Evolutionary conservation across 2,329 filamentous ascomycete genomes (phyloP).

Genomic region (Trichoderma atroviride): DNA sequence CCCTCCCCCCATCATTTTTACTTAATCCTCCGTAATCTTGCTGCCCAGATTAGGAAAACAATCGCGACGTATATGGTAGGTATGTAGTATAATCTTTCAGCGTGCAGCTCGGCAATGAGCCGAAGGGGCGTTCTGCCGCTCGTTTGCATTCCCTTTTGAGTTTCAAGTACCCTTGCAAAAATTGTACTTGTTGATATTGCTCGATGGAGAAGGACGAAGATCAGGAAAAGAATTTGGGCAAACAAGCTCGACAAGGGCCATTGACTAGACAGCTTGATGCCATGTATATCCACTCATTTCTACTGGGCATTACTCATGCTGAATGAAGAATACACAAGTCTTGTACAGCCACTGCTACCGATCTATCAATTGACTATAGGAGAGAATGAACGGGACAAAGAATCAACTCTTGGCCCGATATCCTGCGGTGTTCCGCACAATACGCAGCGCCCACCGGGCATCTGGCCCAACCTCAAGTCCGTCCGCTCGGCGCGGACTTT

Average conservation of each 20-base stretch:
- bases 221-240: no score
- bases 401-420: neutral
- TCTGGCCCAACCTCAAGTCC: conserved; percentile 9
- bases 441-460: neutral
- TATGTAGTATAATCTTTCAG: no score
- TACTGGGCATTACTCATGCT: no score
- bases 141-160: neutral
- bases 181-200: neutral
- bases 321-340: no score
- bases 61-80: neutral
- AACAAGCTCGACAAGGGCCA: neutral
- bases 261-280: neutral
- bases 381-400: no score
- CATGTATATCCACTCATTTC: neutral
- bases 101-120: conserved; percentile 18
- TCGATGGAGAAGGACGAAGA: neutral
- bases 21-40: neutral
- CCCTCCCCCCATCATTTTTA: neutral
- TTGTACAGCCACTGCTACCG: no score
- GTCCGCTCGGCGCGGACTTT: conserved; percentile 25
- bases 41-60: conserved; percentile 11
- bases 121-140: conserved; percentile 1
- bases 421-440: neutral
- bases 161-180: neutral
- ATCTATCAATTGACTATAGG: no score